Evolutionary conservation across 495 filamentous ascomycete genomes (phyloP), one percentile per base, ranked within the genome.

Genomic region (Aspergillus bertholletiae): DNA sequence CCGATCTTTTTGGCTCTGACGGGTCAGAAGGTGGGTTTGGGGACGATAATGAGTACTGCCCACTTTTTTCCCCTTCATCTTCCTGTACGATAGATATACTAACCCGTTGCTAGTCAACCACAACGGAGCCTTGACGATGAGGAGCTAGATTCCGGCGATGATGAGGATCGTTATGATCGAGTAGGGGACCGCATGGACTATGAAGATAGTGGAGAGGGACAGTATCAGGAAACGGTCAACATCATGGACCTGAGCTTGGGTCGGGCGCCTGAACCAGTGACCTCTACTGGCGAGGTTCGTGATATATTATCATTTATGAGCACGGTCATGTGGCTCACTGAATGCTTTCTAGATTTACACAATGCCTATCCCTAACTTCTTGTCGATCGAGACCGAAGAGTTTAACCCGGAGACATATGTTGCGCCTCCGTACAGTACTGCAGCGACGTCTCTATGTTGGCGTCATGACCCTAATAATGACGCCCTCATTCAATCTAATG

Each of bases 71-170:
- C 26, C 5, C 61, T 43, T 59, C 65, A n/a, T n/a, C 47, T 49
- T 71, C 53, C 61, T 63, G 22, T 53, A 49, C 56, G 54, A 65
- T 46, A 56, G 13, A 8, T 1, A 17, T 6, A 27, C 53, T 56
- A 54, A 57, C 39, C 21, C 37, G 35, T 30, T 26, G 58, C 71
- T 54, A 86, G 82, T 62, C 69, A 62, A 49, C 64, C 60, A n/a
- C 62, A 70, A 55, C 83, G 82, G 49, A 76, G 75, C 51, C 71
- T 90, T 15, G 81, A 87, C 53, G 90, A 96, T 63, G 79, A 83
- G 43, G 89, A 91, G 23, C 73, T 95, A 1, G 88, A 86, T 54
- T 96, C 91, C 9, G 91, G 86, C n/a, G 85, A 87, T 57, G 89
- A 91, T 59, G 76, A 82, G 54, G 81, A 72, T 45, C 74, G 83